Evolutionary conservation across 2,329 filamentous ascomycete species (phyloP), one percentile per base, ranked within the genome.

Genomic region (Cadophora sp.): DNA sequence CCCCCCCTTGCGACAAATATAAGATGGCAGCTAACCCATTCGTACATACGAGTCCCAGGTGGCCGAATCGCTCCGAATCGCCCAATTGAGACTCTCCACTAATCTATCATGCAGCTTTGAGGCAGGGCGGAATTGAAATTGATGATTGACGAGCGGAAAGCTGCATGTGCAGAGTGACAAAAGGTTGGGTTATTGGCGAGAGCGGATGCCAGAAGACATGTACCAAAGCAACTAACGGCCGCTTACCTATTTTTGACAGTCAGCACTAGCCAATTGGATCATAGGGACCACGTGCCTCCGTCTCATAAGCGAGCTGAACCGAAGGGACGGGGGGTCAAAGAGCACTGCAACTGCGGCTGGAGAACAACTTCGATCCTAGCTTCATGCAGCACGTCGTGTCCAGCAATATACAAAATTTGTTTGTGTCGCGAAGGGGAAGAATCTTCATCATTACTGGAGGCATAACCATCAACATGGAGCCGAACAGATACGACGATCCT

Each of bases 241-340:
- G 16, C 7, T 22, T 9, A 34, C 29, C 27, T n/a, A 58, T 16
- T 9, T 34, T 24, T 37, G n/a, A 37, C 55, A 14, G 55, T 58
- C 31, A 37, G 55, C 55, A 11, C 55, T 58, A 58, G 55, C 29
- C 31, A 5, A 9, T 24, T 58, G 3, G 1, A 6, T 29, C 11
- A 19, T 31, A 24, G 31, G n/a, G 31, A 58, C n/a, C 55, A 58
- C 31, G 55, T 58, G 55, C 55, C 55, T 58, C 55, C 55, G 55
- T 8, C 4, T n/a, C 27, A 11, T 6, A 56, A 56, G 27, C 53
- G 53, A 56, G 27, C 31, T n/a, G 29, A 58, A n/a, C 55, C 55
- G 55, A 37, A n/a, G 29, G 55, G 43, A 22, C 43, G 19, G 2
- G 19, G 11, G n/a, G 43, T 48, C 43, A 43, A 43, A 43, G 34